phyloP scores from a whole-genome alignment of 164 flowering plant species.

The Platanus orientalis region DNA sequence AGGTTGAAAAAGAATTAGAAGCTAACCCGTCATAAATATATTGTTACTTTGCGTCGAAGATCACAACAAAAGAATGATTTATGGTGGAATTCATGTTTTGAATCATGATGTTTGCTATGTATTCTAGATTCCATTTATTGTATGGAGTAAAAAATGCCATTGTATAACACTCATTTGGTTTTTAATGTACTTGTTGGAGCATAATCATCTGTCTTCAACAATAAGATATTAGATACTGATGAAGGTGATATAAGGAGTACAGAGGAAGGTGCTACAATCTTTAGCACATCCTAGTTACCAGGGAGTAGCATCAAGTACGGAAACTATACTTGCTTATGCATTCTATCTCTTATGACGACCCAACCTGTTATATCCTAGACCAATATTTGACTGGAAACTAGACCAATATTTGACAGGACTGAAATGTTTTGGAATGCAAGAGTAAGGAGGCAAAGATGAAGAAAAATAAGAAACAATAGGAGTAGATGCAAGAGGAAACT shows the following conservation, averaged over 20 bases:
- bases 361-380: not conserved
- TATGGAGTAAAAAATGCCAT: not conserved
- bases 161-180: constrained; percentile 9
- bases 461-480: constrained; percentile 21
- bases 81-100: constrained; percentile 69
- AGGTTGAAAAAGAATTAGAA: constrained; percentile 69
- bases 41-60: constrained; percentile 45
- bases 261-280: constrained; percentile 43
- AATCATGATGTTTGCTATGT: not conserved
- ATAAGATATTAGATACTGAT: constrained; percentile 27
- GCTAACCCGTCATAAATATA: constrained; percentile 69
- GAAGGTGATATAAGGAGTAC: constrained; percentile 38
- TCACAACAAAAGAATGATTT: constrained; percentile 60
- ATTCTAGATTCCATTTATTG: not conserved
- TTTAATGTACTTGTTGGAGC: constrained; percentile 78
- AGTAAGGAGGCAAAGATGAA: constrained; percentile 7
- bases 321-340: not conserved
- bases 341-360: not conserved
- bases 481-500: constrained; percentile 19
- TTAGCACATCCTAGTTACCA: constrained; percentile 76
- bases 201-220: constrained; percentile 48
- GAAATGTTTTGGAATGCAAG: constrained; percentile 13
- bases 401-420: too few species aligned
- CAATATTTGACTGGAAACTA: not conserved
- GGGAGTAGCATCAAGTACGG: constrained; percentile 53